Conservation (phyloP, 176 grass and related monocot genomes). For the Aegilops speltoides region DNA sequence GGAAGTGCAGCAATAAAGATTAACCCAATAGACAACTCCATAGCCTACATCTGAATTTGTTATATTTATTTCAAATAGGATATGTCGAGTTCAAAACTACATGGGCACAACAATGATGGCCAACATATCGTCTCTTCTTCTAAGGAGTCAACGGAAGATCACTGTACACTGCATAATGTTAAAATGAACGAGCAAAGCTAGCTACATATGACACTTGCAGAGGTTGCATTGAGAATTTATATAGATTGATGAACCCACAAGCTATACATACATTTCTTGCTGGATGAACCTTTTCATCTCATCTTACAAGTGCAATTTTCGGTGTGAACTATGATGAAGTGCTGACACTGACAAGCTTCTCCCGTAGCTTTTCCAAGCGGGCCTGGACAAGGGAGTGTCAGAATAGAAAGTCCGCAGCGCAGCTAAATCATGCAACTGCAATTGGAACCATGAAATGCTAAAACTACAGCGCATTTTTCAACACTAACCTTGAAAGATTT, state of each 20-base stretch:
- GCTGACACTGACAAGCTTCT: conserved; percentile 45
- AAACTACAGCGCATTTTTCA: neutral
- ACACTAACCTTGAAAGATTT: conserved; percentile 87
- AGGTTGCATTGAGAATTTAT: neutral
- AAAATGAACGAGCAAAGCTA: neutral
- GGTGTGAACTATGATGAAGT: conserved; percentile 29
- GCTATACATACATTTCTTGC: conserved; percentile 4
- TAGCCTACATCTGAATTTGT: neutral
- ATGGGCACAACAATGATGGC: neutral
- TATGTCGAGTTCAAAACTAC: neutral
- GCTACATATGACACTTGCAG: neutral
- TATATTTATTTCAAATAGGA: neutral
- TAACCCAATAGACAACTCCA: neutral
- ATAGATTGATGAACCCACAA: neutral
- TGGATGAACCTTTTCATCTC: neutral
- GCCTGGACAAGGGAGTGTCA: conserved; percentile 49
- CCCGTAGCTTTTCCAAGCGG: conserved; percentile 59
- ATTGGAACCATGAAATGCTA: neutral
- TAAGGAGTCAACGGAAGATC: neutral
- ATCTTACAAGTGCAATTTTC: neutral
- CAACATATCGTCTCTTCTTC: neutral
- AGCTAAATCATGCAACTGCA: neutral
- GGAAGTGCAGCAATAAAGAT: neutral
- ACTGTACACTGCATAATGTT: neutral
- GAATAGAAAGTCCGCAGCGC: neutral